phyloP scores from a whole-genome alignment of 108 stramenopile genomes.

The Nitzschia sp. region DNA sequence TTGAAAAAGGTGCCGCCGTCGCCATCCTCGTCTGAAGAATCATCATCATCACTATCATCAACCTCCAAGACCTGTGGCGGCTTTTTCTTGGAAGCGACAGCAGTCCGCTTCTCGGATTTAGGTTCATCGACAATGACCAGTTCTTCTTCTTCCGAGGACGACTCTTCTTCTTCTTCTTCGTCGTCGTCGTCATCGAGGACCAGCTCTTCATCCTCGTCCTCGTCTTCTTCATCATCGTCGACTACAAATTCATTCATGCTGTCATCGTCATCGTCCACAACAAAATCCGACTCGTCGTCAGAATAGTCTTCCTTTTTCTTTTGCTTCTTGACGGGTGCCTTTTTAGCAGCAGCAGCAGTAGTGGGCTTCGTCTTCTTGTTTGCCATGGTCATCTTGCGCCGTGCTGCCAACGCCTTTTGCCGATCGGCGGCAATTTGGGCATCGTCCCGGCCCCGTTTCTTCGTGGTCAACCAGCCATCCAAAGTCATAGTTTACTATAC shows the following conservation, averaged over 20 bases:
- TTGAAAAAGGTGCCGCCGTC: constrained; percentile 9
- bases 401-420: constrained; percentile 24
- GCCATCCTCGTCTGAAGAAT: constrained; percentile 3
- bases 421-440: constrained; percentile 37
- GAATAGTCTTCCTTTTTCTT: constrained; percentile 34
- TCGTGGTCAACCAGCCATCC: constrained; percentile 56
- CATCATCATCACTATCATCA: constrained; percentile 21
- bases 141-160: constrained; percentile 2
- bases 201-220: constrained; percentile 21
- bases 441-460: constrained; percentile 67
- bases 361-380: constrained; percentile 12
- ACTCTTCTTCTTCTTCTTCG: constrained; percentile 23
- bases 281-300: constrained; percentile 39
- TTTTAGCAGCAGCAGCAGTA: constrained; percentile 14
- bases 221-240: too few relatives aligned
- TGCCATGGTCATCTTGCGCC: not conserved
- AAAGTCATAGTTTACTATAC: too few relatives aligned
- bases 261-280: constrained; percentile 44
- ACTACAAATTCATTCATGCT: constrained; percentile 14
- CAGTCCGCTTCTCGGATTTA: not conserved
- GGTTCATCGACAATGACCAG: constrained; percentile 3
- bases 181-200: constrained; percentile 37
- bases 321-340: constrained; percentile 12
- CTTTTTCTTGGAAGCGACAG: not conserved
- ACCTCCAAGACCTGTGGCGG: too few relatives aligned